Base-by-base conservation (phyloP, 805 yeast species). In the Ogataea populi-albae region DNA sequence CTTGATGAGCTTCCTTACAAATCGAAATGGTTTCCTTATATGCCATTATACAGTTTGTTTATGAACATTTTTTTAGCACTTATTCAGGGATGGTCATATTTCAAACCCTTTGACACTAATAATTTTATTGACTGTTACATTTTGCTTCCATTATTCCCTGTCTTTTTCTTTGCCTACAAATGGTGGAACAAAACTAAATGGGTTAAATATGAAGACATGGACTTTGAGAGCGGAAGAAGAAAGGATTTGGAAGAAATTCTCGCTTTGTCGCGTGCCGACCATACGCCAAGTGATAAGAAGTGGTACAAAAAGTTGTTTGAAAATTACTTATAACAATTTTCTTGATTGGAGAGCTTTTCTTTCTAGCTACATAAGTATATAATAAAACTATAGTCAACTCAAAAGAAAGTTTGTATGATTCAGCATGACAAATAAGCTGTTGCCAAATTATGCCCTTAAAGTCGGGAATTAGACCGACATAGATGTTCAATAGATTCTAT, bases 51-150 rank as follows among this genome's bases (percentile, higher is more conserved):
- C 24, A 79, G 81, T 6, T 55, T 79, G 4, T 45, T 61, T 3
- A 61, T 76, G 31, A 78, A 75, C 50, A 45, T 68, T 1, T 69
- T 80, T 37, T 60, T 80, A 37, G 77, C 73, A 2, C 55, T 79
- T 19, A 71, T 79, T 18, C 86, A 80, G 57, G 84, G 86, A 5
- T 80, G 85, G 84, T 64, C 80, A 2, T 64, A 71, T 24, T 71
- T 80, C 40, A 66, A 68, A 35, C 86, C 86, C 2, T 80, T 77
- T 48, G 65, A 65, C 32, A 77, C 77, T 5, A 79, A 77, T 19
- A 50, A 55, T 29, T 74, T 74, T 46, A 66, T 74, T 34, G 87
- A 80, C 54, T 75, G 80, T 4, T 81, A 81, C 50, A 72, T 81
- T 41, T 54, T 81, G 49, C 46, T 81, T 10, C 86, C 87, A 1